Percentiles rank a stretch among this genome's conserved stretches.
phyloP scores from a whole-genome alignment of 352 stramenopile genomes.

The Globisporangium cederbergense region DNA sequence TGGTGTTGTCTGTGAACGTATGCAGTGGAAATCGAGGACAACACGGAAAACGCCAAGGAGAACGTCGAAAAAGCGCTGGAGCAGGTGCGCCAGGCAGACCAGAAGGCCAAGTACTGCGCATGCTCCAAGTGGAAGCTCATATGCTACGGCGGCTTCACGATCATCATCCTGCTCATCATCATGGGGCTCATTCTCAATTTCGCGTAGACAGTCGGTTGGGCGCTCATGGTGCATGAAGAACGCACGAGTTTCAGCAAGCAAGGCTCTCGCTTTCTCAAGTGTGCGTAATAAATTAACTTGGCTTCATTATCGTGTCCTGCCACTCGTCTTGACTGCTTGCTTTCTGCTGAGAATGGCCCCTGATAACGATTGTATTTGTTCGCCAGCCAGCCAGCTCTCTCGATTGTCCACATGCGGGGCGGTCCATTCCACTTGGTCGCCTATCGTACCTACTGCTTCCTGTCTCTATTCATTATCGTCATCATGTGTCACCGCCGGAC shows the following conservation, averaged over 20 bases:
- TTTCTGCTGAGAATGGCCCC: neutral
- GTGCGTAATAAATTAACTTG: constrained; percentile 17
- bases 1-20: neutral
- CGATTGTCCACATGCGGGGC: neutral
- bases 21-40: constrained; percentile 79
- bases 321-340: neutral
- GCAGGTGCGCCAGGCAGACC: constrained; percentile 67
- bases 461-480: neutral
- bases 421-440: neutral
- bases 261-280: neutral
- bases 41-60: constrained; percentile 73
- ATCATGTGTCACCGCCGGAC: neutral
- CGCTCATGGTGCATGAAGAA: neutral
- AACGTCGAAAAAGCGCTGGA: constrained; percentile 70
- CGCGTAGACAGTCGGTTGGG: constrained; percentile 16
- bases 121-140: constrained; percentile 71
- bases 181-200: constrained; percentile 45
- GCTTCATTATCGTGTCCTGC: constrained; percentile 5
- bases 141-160: constrained; percentile 46
- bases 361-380: neutral
- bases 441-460: neutral
- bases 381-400: neutral
- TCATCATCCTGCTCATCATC: constrained; percentile 56
- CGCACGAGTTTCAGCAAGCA: neutral
- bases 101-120: constrained; percentile 64